These are phyloP conservation scores for Neocucurbitaria cava DNA, from an alignment of 2,329 filamentous ascomycete species.

Conservation along the genomic window DNA sequence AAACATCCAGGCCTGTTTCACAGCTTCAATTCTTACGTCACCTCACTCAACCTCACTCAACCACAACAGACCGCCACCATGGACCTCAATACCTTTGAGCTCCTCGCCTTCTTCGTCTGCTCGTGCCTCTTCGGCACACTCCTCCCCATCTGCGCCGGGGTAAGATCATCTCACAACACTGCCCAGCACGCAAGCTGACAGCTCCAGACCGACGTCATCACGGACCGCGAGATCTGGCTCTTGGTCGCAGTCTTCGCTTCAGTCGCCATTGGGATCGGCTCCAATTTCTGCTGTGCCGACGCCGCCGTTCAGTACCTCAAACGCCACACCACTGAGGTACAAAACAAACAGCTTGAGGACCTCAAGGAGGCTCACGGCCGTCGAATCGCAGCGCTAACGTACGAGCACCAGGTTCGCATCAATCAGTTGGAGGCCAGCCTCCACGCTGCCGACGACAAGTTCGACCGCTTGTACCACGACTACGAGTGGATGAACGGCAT, in stretches of 20 bases:
- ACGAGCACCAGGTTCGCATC: slow-evolving; percentile 4
- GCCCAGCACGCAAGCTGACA: background rate
- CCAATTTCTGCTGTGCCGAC: background rate
- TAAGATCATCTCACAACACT: background rate
- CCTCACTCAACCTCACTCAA: no score
- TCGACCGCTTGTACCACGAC: slow-evolving; percentile 17
- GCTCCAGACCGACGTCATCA: slow-evolving; percentile 9
- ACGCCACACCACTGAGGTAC: slow-evolving; percentile 1
- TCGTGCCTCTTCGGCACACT: slow-evolving; percentile 13
- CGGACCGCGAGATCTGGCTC: slow-evolving; percentile 13
- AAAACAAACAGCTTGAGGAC: slow-evolving; percentile 10
- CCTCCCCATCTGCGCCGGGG: slow-evolving; percentile 3
- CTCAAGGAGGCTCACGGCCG: slow-evolving; percentile 16
- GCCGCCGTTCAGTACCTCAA: slow-evolving; percentile 7
- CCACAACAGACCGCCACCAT: background rate
- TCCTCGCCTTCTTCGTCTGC: slow-evolving; percentile 16
- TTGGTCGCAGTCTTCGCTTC: slow-evolving; percentile 10
- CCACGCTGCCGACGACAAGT: slow-evolving; percentile 3
- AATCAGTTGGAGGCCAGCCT: slow-evolving; percentile 9
- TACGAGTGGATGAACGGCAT: slow-evolving; percentile 18
- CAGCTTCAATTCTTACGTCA: no score
- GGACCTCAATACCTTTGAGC: slow-evolving; percentile 12
- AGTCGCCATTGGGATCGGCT: slow-evolving; percentile 1
- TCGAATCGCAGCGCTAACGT: slow-evolving; percentile 7
- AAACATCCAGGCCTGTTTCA: background rate